Percentiles rank a stretch among this genome's conserved stretches.
Conservation (phyloP, 805 yeast genomes). For the Suhomyces pyralidae region DNA sequence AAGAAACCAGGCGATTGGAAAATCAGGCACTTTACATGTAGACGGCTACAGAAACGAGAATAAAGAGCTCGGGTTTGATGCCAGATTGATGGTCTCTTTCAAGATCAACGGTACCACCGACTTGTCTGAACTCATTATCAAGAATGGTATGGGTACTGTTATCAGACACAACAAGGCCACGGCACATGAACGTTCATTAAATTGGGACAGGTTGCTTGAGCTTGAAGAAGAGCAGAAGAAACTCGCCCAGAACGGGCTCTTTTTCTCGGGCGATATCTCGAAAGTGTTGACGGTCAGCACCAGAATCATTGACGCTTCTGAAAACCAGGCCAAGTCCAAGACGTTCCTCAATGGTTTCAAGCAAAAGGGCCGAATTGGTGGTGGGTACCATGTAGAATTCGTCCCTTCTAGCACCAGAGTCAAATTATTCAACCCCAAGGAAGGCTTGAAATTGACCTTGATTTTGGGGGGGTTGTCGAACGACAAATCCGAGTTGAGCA, state of each 20-base stretch:
- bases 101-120: constrained; percentile 52
- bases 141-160: constrained; percentile 73
- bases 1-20: constrained; percentile 68
- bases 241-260: constrained; percentile 57
- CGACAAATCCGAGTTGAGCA: constrained; percentile 34
- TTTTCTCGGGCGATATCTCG: constrained; percentile 42
- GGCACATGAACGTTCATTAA: constrained; percentile 59
- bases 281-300: constrained; percentile 55
- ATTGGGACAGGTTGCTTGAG: constrained; percentile 76
- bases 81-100: constrained; percentile 63
- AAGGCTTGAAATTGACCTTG: constrained; percentile 63
- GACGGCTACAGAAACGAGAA: constrained; percentile 64
- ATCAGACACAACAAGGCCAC: constrained; percentile 74
- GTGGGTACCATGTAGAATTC: constrained; percentile 60
- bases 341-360: constrained; percentile 69
- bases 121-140: constrained; percentile 58
- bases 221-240: constrained; percentile 60
- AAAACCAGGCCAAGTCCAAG: constrained; percentile 65
- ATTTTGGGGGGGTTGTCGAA: constrained; percentile 71
- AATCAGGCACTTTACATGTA: constrained; percentile 52
- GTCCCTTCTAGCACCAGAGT: constrained; percentile 68
- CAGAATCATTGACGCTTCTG: constrained; percentile 77
- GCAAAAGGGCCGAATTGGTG: constrained; percentile 62
- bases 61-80: constrained; percentile 54
- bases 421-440: constrained; percentile 65